These are phyloP conservation scores for Colletotrichum godetiae DNA, from an alignment of 2,329 filamentous ascomycete species.

Conservation along the genomic window DNA sequence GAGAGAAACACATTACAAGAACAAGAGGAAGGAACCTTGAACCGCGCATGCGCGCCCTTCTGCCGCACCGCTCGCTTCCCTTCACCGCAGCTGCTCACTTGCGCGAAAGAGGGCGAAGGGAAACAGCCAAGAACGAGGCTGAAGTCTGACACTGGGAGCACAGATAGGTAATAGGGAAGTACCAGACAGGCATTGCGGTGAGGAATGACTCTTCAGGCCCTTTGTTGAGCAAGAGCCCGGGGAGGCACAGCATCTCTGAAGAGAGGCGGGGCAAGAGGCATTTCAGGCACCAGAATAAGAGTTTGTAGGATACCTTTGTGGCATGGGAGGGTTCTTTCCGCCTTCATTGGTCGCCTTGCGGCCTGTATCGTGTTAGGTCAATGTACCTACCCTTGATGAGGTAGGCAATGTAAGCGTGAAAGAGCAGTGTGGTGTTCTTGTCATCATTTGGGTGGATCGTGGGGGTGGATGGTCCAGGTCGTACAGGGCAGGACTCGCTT, in stretches of 20 bases:
- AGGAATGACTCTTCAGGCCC: neutral
- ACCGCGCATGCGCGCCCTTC: neutral
- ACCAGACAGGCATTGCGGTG: neutral
- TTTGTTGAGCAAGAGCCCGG: neutral
- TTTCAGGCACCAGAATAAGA: neutral
- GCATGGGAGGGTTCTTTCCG: neutral
- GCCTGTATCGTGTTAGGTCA: neutral
- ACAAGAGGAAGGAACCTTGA: neutral
- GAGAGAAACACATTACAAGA: neutral
- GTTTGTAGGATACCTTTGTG: neutral
- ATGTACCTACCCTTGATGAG: neutral
- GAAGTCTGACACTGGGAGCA: neutral
- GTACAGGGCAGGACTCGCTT: constrained; percentile 2
- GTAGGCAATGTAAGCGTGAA: neutral
- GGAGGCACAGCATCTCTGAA: neutral
- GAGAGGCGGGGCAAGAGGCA: neutral
- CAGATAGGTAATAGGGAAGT: neutral
- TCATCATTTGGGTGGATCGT: constrained; percentile 11
- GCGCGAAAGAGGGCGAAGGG: neutral
- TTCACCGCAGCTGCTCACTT: neutral
- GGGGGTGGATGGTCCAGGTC: neutral
- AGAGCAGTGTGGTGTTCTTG: neutral
- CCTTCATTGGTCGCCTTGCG: constrained; percentile 13
- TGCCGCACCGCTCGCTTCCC: neutral
- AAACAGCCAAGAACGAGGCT: constrained; percentile 24